Conservation (phyloP, 495 filamentous ascomycete species). For the Lophium mytilinum region DNA sequence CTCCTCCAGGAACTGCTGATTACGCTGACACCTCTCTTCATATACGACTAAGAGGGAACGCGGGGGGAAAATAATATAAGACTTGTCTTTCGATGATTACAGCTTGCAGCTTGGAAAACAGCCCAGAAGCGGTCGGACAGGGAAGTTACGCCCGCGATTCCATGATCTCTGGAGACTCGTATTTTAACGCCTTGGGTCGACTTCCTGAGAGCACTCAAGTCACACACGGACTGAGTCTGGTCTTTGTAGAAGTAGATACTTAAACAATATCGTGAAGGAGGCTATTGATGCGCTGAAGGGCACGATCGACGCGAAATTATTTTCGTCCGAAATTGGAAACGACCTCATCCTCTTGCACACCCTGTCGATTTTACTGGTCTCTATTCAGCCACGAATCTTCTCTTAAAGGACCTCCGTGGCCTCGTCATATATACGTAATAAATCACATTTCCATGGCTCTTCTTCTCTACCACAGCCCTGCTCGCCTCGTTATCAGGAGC, state of each 20-base stretch:
- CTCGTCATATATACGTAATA: too few relatives aligned
- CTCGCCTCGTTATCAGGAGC: too few relatives aligned
- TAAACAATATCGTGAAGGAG: slow-evolving; percentile 25
- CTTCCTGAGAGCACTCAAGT: slow-evolving; percentile 33
- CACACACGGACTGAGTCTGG: slow-evolving; percentile 35
- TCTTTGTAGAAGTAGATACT: slow-evolving; percentile 29
- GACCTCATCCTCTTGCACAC: too few relatives aligned
- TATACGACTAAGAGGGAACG: slow-evolving; percentile 36
- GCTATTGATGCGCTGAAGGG: slow-evolving; percentile 27
- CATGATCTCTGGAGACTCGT: slow-evolving; percentile 31
- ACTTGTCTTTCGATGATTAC: slow-evolving; percentile 19
- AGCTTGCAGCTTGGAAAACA: slow-evolving; percentile 20
- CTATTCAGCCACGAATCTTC: too few relatives aligned
- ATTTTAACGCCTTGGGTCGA: slow-evolving; percentile 32
- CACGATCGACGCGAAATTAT: slow-evolving; percentile 30
- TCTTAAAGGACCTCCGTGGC: too few relatives aligned
- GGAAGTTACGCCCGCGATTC: slow-evolving; percentile 25
- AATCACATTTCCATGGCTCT: too few relatives aligned
- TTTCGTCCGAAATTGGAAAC: slow-evolving; percentile 38
- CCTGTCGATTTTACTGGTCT: too few relatives aligned
- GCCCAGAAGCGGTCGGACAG: slow-evolving; percentile 18
- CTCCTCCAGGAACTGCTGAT: slow-evolving; percentile 33
- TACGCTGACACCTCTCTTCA: slow-evolving; percentile 32
- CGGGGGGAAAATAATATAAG: slow-evolving; percentile 34
- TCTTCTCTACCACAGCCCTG: too few relatives aligned